Base-by-base conservation (phyloP, 1,139 yeast genomes). In the Yamadazyma trypodendri region DNA sequence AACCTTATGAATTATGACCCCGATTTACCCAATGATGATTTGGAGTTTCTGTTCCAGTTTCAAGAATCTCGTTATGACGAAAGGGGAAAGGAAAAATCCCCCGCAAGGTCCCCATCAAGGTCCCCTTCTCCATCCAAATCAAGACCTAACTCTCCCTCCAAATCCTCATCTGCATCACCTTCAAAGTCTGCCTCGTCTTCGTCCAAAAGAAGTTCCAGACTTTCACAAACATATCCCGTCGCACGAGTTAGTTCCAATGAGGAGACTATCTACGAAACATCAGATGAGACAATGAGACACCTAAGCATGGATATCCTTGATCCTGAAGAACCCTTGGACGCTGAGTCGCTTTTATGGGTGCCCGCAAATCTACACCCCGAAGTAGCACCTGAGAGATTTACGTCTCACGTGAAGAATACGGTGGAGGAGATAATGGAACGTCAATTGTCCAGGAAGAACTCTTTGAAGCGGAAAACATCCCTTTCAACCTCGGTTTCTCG, bases 331-430 rank as follows among this genome's bases (percentile, higher is more conserved):
- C 46, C 55, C 22, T 49, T 52, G 24, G 65, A 63, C 35, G 44
- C 63, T 13, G 59, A 61, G 34, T 46, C 60, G 37, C 59, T 81
- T 12, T 64, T 89, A 36, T 90, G 98, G 98, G 97, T 92, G 2
- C 97, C 97, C 0, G 97, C 97, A 1, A 81, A 80, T 46, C 75
- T 88, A 34, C 98, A 92, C 56, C 97, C 98, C 1, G 92, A 85
- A 53, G 78, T 92, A 13, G 90, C 95, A 25, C 97, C 97, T 1
- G 95, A 87, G 51, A 88, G 86, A 51, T 92, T 89, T 73, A 77
- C 84, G 49, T 77, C 80, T 45, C 89, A 88, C 61, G 87, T 92
- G 28, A 85, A 84, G 51, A 75, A 79, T 36, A 84, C 92, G 17
- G 81, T 89, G 14, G 84, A 85, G 44, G 95, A 84, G 53, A 72